Base-by-base conservation (phyloP, 1,284 basidiomycete genomes). In the Ganoderma lingzhi region DNA sequence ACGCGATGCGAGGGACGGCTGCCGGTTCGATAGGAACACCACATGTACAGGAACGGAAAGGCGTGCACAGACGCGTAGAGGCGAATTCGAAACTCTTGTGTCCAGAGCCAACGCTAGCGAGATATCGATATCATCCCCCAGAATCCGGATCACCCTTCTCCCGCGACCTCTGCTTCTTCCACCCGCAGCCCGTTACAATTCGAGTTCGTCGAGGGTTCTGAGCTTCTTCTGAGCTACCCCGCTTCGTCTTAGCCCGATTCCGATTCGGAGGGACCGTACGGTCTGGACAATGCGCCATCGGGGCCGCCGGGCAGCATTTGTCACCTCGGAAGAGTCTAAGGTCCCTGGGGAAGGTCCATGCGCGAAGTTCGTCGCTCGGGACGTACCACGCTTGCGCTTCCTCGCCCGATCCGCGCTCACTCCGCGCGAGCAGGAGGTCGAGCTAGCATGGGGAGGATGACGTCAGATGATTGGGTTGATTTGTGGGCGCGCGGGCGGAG, bases 341-440 rank as follows among this genome's bases (percentile, higher is more conserved):
- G 48, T n/a, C 23, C 48, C 23, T 12, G 23, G 59, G 59, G 56
- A 61, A 66, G 4, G 32, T 30, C 65, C 65, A 66, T 15, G n/a
- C 48, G 14, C 45, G 59, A 45, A 66, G 41, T 3, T 51, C 45
- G 8, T 61, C 59, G 59, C 61, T 60, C 37, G 65, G 48, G 2
- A 62, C 42, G 44, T 62, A 66, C 65, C 65, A 66, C 37, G 58
- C 59, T 42, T n/a, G 30, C 37, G 58, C 59, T 42, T n/a, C 32
- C 23, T 56, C 32, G 44, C 2, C 32, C 14, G 44, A 45, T 19
- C 44, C 30, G 35, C 9, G 19, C 37, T 58, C 23, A 23, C 23
- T 30, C 39, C 9, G 37, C 30, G 53, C 37, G 56, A 59, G 32
- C 3, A 59, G 56, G 10, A 59, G 56, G 56, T 35, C 30, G 56